Evolutionary conservation across 1,284 basidiomycete genomes (phyloP).

Genomic region (Rhodotorula sp.): DNA sequence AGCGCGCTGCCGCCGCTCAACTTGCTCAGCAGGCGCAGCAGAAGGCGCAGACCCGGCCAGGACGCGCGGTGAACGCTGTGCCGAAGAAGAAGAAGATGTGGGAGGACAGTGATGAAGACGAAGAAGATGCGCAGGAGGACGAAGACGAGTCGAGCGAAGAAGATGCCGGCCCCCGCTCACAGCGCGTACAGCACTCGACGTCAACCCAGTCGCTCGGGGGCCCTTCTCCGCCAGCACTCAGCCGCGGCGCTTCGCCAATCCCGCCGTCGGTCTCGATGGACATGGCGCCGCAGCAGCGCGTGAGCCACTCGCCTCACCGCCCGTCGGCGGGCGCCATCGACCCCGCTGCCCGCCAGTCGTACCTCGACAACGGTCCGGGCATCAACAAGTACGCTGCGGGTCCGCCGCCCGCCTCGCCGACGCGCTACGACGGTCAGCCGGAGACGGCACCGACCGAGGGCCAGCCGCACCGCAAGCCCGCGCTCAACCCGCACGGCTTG

Average conservation of each 20-base stretch:
- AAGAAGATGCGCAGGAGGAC: slow-evolving; percentile 39
- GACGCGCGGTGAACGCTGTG: slow-evolving; percentile 23
- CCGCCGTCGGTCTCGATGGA: slow-evolving; percentile 5
- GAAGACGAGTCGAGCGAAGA: slow-evolving; percentile 40
- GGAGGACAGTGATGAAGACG: slow-evolving; percentile 43
- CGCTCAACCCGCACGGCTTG: slow-evolving; percentile 60
- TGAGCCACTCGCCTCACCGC: slow-evolving; percentile 12
- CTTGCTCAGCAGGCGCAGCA: slow-evolving; percentile 41
- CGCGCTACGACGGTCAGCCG: slow-evolving; percentile 15
- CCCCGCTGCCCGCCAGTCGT: slow-evolving; percentile 11
- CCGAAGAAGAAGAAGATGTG: slow-evolving; percentile 34
- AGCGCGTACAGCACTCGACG: slow-evolving; percentile 6
- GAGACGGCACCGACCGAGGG: background rate
- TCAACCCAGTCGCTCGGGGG: background rate
- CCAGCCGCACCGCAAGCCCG: slow-evolving; percentile 38
- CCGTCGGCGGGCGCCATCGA: slow-evolving; percentile 1
- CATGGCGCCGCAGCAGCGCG: background rate
- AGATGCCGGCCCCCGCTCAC: slow-evolving; percentile 7
- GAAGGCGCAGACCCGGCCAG: slow-evolving; percentile 34
- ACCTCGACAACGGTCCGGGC: slow-evolving; percentile 21
- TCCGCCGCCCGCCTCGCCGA: slow-evolving; percentile 3
- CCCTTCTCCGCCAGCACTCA: background rate
- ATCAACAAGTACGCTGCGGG: slow-evolving; percentile 2
- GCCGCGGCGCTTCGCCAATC: slow-evolving; percentile 3
- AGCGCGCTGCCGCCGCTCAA: slow-evolving; percentile 40